Conservation (phyloP, 768 basidiomycete species). For the Dacryopinax spathularia region DNA sequence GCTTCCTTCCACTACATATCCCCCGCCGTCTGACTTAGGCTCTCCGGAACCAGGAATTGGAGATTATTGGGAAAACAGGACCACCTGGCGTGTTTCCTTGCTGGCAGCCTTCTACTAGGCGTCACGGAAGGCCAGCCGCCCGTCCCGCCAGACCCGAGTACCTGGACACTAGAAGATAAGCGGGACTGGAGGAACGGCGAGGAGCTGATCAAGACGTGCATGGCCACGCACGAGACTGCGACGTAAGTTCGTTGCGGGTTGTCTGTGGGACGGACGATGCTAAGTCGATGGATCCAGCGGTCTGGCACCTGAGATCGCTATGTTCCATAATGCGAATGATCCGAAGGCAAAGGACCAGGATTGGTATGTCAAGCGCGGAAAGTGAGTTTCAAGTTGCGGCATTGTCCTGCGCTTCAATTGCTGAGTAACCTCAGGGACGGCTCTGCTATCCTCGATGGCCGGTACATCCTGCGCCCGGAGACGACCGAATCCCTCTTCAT, state of each 20-base stretch:
- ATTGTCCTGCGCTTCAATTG: background rate
- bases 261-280: background rate
- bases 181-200: slow-evolving; percentile 74
- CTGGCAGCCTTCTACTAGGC: slow-evolving; percentile 81
- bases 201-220: slow-evolving; percentile 75
- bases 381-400: background rate
- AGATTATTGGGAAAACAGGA: slow-evolving; percentile 77
- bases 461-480: slow-evolving; percentile 91
- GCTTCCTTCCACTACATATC: slow-evolving; percentile 5
- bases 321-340: slow-evolving; percentile 58
- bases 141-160: slow-evolving; percentile 47
- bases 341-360: slow-evolving; percentile 39
- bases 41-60: slow-evolving; percentile 44
- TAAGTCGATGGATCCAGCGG: slow-evolving; percentile 35
- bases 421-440: slow-evolving; percentile 8
- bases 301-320: slow-evolving; percentile 76
- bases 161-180: slow-evolving; percentile 45
- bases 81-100: slow-evolving; percentile 90
- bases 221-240: slow-evolving; percentile 68
- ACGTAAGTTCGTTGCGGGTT: slow-evolving; percentile 51
- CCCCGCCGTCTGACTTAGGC: slow-evolving; percentile 7
- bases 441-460: slow-evolving; percentile 51
- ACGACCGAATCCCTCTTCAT: slow-evolving; percentile 89
- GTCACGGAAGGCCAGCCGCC: slow-evolving; percentile 51
- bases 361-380: slow-evolving; percentile 84